Percentiles rank a stretch among this genome's conserved stretches.
Conservation (phyloP, 306 rosid species). For the Acacia confusa region DNA sequence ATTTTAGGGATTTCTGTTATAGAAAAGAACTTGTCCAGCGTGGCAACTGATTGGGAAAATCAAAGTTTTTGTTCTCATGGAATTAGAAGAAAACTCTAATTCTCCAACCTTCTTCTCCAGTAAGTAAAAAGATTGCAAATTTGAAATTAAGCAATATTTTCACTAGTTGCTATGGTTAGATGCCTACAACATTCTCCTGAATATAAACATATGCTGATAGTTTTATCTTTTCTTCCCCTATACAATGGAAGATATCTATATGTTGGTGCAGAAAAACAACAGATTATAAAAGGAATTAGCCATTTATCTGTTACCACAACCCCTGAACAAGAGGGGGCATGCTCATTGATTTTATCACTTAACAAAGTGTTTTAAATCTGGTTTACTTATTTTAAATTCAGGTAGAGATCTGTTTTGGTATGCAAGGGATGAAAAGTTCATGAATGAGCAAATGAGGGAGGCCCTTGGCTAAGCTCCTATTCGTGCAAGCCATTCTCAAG, state of each 20-base stretch:
- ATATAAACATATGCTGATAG: too few relatives aligned
- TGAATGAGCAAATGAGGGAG: too few relatives aligned
- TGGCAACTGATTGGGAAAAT: too few relatives aligned
- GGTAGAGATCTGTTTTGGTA: slow-evolving; percentile 64
- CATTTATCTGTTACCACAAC: neutral
- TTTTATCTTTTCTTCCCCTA: too few relatives aligned
- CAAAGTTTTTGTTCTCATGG: too few relatives aligned
- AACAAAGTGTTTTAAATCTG: neutral
- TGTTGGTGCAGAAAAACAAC: neutral
- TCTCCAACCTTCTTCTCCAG: too few relatives aligned
- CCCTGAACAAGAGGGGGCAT: neutral
- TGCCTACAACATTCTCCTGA: neutral
- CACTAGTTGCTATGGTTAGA: neutral
- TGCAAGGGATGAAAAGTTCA: slow-evolving; percentile 60
- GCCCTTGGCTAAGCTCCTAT: too few relatives aligned
- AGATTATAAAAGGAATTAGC: neutral
- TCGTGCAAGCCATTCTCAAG: too few relatives aligned
- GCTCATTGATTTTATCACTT: neutral
- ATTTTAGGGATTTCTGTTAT: too few relatives aligned
- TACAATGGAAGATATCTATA: too few relatives aligned
- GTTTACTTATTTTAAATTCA: neutral
- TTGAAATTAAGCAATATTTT: neutral
- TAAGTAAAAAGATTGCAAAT: neutral
- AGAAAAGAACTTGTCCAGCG: too few relatives aligned
- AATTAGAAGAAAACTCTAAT: too few relatives aligned